Evolutionary conservation across 2,329 filamentous ascomycete genomes (phyloP), one percentile per base, ranked within the genome.

Genomic region (Arachnopeziza araneosa): DNA sequence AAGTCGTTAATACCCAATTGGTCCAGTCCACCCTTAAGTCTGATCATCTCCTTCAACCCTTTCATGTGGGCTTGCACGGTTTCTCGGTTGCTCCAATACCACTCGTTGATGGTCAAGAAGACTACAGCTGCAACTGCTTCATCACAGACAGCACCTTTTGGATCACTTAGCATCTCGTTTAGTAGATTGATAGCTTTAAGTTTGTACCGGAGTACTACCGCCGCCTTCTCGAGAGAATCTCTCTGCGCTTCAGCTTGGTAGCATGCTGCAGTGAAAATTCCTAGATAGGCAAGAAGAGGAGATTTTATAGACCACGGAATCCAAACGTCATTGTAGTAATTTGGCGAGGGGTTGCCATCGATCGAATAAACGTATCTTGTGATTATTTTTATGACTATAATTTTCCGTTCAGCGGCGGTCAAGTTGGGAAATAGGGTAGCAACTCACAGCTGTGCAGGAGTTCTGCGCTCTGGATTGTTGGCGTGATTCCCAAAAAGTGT

Each of bases 331-430:
- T 71, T 64, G 75, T 79, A 72, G 77, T 77, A 66, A 79, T 80
- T 10, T 72, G 73, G 55, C 76, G 79, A 75, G 0, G 78, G 77
- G 24, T 77, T 77, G 2, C 79, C 79, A 59, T 82, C 79, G 1
- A 83, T 69, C 6, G 77, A 80, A 2, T 77, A 76, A 56, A 79
- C 80, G 72, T 82, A 83, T 24, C 78, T 79, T 19, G 76, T 78
- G 12, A 83, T 70, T 8, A 82, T 70, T 56, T 78, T 77, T 32
- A 80, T 68, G 54, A 80, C 80, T 82, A 58, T n/a, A 17, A 44
- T 44, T 22, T 32, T 23, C 3, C 7, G 51, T n/a, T 58, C 1
- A 58, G 49, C 23, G n/a, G 19, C 17, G 10, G 12, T 26, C 24
- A 7, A 10, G n/a, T 4, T 30, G 5, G 26, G 9, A 30, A 30